These are phyloP conservation scores for Endotrypanum monterogeii DNA, from an alignment of 208 protist genomes.

Conservation along the genomic window DNA sequence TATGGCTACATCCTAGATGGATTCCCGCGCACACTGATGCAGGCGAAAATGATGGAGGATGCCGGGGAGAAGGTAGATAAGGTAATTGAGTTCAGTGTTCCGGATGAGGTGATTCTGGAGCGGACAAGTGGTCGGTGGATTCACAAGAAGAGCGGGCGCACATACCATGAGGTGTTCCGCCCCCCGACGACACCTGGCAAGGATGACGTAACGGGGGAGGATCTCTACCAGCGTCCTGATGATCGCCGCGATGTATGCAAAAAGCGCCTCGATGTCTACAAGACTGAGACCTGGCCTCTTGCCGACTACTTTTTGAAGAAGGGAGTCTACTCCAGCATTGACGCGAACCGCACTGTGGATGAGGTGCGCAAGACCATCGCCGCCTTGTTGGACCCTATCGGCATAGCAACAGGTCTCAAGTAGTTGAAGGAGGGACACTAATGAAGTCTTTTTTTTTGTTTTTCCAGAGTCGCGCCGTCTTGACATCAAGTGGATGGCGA, in stretches of 20 bases:
- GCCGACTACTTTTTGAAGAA: slow-evolving; percentile 76
- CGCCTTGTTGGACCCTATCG: slow-evolving; percentile 75
- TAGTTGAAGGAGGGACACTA: slow-evolving; percentile 8
- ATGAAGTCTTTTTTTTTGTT: no score
- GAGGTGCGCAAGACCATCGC: slow-evolving; percentile 61
- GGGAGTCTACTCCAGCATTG: slow-evolving; percentile 70
- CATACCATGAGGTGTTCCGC: slow-evolving; percentile 93
- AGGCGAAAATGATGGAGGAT: slow-evolving; percentile 92
- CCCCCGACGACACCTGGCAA: slow-evolving; percentile 84
- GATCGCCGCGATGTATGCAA: slow-evolving; percentile 90
- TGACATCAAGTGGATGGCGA: neutral
- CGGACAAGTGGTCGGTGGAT: slow-evolving; percentile 92
- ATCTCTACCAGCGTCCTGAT: slow-evolving; percentile 92
- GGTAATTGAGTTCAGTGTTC: slow-evolving; percentile 90
- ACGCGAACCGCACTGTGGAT: slow-evolving; percentile 77
- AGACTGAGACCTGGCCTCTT: slow-evolving; percentile 85
- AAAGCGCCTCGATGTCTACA: slow-evolving; percentile 90
- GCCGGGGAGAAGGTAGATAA: slow-evolving; percentile 78
- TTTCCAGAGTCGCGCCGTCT: neutral
- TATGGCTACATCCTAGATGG: slow-evolving; percentile 96
- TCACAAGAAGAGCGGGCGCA: slow-evolving; percentile 92
- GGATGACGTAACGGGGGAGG: slow-evolving; percentile 95
- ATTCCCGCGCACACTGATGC: slow-evolving; percentile 92
- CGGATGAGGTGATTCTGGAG: slow-evolving; percentile 91
- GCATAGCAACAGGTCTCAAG: slow-evolving; percentile 57